These are phyloP conservation scores for Neurospora discreta DNA, from an alignment of 495 filamentous ascomycete species.

Conservation along the genomic window DNA sequence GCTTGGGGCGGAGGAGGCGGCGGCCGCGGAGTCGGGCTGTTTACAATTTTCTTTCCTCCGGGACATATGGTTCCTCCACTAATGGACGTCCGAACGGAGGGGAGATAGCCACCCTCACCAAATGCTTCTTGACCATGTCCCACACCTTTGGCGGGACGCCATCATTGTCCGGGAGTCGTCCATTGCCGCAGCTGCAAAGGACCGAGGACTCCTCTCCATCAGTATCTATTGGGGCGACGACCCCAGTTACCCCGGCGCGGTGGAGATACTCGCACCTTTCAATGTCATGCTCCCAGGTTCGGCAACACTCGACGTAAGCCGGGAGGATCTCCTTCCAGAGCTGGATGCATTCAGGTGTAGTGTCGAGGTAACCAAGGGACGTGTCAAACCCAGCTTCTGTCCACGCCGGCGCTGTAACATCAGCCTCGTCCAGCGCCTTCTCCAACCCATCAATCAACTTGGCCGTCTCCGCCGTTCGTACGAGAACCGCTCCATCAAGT, in stretches of 20 bases:
- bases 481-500: not conserved
- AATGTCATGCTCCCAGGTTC: slow-evolving; percentile 37
- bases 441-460: not conserved
- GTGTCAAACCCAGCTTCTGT: not conserved
- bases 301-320: slow-evolving; percentile 41
- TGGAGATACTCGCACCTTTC: slow-evolving; percentile 35
- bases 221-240: slow-evolving; percentile 16
- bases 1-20: not conserved
- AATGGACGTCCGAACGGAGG: slow-evolving; percentile 20
- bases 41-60: not conserved
- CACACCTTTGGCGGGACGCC: slow-evolving; percentile 22
- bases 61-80: slow-evolving; percentile 21
- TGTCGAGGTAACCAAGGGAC: not conserved
- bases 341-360: not conserved
- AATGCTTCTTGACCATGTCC: slow-evolving; percentile 11
- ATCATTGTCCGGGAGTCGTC: slow-evolving; percentile 14
- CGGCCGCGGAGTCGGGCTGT: not conserved
- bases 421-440: not conserved
- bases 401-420: not conserved
- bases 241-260: slow-evolving; percentile 1
- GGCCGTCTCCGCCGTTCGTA: not conserved
- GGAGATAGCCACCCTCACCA: slow-evolving; percentile 28
- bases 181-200: slow-evolving; percentile 27
- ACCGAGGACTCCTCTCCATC: slow-evolving; percentile 11
- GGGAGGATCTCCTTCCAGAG: slow-evolving; percentile 42